These are phyloP conservation scores for Eucalyptus globulus DNA, from an alignment of 345 rosid genomes.

Conservation along the genomic window DNA sequence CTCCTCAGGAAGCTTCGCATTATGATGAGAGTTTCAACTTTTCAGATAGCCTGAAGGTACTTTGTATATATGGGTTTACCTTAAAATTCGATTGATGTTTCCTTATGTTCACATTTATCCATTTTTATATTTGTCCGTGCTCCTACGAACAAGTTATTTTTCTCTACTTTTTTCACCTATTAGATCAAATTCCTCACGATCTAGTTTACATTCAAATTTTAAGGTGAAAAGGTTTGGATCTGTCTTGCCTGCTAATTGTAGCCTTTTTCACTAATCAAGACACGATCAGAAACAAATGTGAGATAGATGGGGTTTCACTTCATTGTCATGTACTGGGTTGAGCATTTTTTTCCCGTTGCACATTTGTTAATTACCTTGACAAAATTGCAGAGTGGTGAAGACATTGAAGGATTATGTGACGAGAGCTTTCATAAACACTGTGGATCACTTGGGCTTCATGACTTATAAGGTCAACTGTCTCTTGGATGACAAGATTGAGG, in stretches of 20 bases:
- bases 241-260: background rate
- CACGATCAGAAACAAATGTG: constrained; percentile 55
- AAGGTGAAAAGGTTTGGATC: background rate
- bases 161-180: background rate
- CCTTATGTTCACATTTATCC: background rate
- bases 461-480: constrained; percentile 48
- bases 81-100: too few species aligned
- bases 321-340: background rate
- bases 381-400: constrained; percentile 38
- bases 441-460: constrained; percentile 85
- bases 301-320: background rate
- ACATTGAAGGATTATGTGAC: constrained; percentile 55
- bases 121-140: background rate
- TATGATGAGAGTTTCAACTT: constrained; percentile 61
- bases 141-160: background rate
- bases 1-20: constrained; percentile 31
- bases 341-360: background rate
- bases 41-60: constrained; percentile 58
- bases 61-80: background rate
- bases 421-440: constrained; percentile 64
- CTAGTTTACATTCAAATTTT: background rate
- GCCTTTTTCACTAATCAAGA: background rate
- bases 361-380: background rate
- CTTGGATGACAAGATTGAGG: constrained; percentile 35
- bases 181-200: background rate